Conservation (phyloP, 163 green algal genomes). For the Prototheca wickerhamii region DNA sequence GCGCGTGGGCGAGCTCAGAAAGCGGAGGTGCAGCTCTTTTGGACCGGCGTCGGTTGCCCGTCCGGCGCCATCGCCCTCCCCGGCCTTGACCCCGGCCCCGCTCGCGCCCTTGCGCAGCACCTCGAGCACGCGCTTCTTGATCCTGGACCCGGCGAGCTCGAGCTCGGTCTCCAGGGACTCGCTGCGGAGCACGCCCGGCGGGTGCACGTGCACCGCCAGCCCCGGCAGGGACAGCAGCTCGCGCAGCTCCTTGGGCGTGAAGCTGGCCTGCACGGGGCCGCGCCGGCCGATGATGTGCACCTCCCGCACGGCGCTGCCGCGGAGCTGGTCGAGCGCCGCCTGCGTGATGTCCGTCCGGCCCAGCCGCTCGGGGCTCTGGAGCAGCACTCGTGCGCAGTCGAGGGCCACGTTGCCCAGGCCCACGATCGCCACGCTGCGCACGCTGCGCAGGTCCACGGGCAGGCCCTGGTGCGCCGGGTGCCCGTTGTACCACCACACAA, state of each 20-base stretch:
- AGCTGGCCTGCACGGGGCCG: conserved; percentile 71
- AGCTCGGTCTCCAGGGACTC: conserved; percentile 38
- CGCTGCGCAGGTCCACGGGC: conserved; percentile 27
- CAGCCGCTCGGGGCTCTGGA: conserved; percentile 50
- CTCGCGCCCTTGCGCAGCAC: conserved; percentile 53
- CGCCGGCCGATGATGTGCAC: conserved; percentile 79
- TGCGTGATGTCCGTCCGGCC: conserved; percentile 70
- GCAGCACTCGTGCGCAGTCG: conserved; percentile 86
- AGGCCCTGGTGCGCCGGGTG: conserved; percentile 49
- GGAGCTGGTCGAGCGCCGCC: conserved; percentile 58
- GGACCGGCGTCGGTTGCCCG: too few species aligned
- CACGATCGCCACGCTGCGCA: conserved; percentile 53
- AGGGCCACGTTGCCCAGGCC: conserved; percentile 89
- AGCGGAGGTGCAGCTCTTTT: conserved; percentile 26
- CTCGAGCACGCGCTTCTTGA: conserved; percentile 61
- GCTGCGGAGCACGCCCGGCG: not conserved
- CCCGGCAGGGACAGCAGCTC: conserved; percentile 66
- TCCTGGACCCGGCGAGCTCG: conserved; percentile 7
- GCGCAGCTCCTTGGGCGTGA: conserved; percentile 92
- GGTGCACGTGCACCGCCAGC: conserved; percentile 34
- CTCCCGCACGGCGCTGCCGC: conserved; percentile 33
- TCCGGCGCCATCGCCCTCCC: too few species aligned
- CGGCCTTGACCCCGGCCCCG: too few species aligned
- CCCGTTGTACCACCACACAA: conserved; percentile 99
- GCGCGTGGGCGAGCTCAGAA: conserved; percentile 15